Base-by-base conservation (phyloP, 306 rosid species). In the Cucurbita argyrosperma region DNA sequence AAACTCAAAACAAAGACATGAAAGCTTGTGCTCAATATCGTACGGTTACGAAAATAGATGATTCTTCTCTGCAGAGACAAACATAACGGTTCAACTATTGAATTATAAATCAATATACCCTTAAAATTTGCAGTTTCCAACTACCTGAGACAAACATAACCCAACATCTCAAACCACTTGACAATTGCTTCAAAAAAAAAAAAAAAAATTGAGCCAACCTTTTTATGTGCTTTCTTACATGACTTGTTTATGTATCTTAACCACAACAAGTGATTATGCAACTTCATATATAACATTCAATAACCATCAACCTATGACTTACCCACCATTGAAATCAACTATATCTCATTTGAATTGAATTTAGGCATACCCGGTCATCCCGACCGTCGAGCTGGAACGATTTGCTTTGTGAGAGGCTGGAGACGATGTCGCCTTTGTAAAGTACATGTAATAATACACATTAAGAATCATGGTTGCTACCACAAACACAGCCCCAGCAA, bases 391-490 rank as follows among this genome's bases (percentile, higher is more conserved):
- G 83, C 90, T 87, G 11, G 89, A 71, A 35, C 87, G 85, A 79
- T 89, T 91, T 6, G 88, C 79, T 77, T 91, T 89, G 6, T 88
- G 90, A 74, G 96, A 78, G 37, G 82, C 72, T 43, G 81, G 84
- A 47, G 90, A 59, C 1, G 85, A 53, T 19, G 91, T 83, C 59
- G 99, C 96, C 85, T 89, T 91, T 57, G 90, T 87, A 85, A 94
- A 89, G 87, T 94, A 94, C 91, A 94, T 84, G 83, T 91, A 94
- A 82, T 83, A 94, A 81, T 94, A 94, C 52, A 91, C 87, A 23
- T 94, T 91, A 10, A 91, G 89, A 82, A 94, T 78, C 99, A 88
- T 89, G 18, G 95, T 91, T 37, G 90, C 97, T 57, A 94, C 91
- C 58, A 89, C 88, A 56, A 94, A 94, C 78, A 94, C 87, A 10